Evolutionary conservation across 2,329 filamentous ascomycete species (phyloP), one percentile per base, ranked within the genome.

Genomic region (Aureobasidium subglaciale): DNA sequence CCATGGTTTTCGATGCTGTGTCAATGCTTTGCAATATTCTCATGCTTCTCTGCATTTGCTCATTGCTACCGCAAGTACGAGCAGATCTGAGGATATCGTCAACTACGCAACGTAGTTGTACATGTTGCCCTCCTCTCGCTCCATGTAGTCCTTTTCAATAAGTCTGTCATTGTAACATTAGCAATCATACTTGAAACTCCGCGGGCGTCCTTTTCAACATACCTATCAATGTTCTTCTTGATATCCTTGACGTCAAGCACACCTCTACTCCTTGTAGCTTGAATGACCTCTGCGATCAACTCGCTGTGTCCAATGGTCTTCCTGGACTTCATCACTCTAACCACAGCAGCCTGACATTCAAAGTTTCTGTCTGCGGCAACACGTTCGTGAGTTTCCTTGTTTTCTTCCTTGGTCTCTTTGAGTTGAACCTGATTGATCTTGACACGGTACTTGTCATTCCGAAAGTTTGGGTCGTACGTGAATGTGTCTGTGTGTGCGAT

Each of bases 381-480:
- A 40, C 90, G 83, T 70, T 96, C 87, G 71, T 97, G 90, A 1
- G 91, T 97, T 64, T 87, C 89, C 71, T 90, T 88, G 73, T 96
- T 96, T 73, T 99, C 93, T 66, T 92, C 87, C 64, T 87, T 88
- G 0, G 93, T 97, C 73, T 99, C 93, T 73, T 93, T 95, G 49
- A 96, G 81, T 72, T 99, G 93, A 63, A 99, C 93, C 72, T 96
- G 92, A 73, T 97, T 99, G 76, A 99, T 96, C 76, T 99, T 99
- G 73, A 99, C 85, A 56, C 90, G 84, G 71, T 88, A 87, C 71
- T 93, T 95, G 18, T 85, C 80, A 66, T 96, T 87, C 2, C 75
- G 75, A 71, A 99, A 99, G 15, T 69, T 69, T 41, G 79, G 71
- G 73, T 96, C 96, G 65, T 95, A 85, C 0, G 82, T 83, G 65